Conservation (phyloP, 2,329 filamentous ascomycete genomes). For the Diaporthe nobilis region DNA sequence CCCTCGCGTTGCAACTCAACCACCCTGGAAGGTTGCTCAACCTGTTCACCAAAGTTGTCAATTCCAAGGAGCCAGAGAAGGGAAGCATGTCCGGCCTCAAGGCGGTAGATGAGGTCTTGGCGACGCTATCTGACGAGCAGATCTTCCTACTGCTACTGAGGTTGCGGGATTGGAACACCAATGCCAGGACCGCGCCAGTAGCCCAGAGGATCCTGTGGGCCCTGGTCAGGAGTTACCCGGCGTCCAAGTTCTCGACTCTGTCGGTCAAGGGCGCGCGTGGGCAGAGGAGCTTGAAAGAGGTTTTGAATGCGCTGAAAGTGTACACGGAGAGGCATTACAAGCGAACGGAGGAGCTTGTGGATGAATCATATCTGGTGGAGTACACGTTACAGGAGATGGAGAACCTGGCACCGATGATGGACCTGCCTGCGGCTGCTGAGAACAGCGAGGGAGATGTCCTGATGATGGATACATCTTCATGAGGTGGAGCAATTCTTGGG, state of each 20-base stretch:
- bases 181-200: constrained; percentile 86
- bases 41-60: constrained; percentile 86
- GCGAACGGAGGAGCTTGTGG: constrained; percentile 88
- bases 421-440: constrained; percentile 41
- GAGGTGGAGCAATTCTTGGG: not conserved
- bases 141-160: constrained; percentile 86
- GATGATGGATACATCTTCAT: constrained; percentile 47
- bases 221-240: constrained; percentile 85
- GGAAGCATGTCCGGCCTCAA: constrained; percentile 75
- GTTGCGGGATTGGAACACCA: constrained; percentile 97
- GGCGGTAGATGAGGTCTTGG: constrained; percentile 87
- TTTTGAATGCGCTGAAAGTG: constrained; percentile 86
- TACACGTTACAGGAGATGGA: constrained; percentile 97
- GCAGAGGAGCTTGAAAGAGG: constrained; percentile 81
- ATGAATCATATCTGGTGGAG: constrained; percentile 94
- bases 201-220: constrained; percentile 88
- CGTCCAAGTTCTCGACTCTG: constrained; percentile 80
- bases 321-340: constrained; percentile 96
- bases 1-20: constrained; percentile 91
- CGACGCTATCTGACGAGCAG: constrained; percentile 85
- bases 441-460: constrained; percentile 45
- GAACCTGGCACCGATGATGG: constrained; percentile 66
- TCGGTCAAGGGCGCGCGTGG: constrained; percentile 71
- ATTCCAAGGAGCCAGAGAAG: constrained; percentile 70
- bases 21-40: constrained; percentile 89